Conservation (phyloP, 371 early-diverging fungal genomes). For the Capillidium heterosporum region DNA sequence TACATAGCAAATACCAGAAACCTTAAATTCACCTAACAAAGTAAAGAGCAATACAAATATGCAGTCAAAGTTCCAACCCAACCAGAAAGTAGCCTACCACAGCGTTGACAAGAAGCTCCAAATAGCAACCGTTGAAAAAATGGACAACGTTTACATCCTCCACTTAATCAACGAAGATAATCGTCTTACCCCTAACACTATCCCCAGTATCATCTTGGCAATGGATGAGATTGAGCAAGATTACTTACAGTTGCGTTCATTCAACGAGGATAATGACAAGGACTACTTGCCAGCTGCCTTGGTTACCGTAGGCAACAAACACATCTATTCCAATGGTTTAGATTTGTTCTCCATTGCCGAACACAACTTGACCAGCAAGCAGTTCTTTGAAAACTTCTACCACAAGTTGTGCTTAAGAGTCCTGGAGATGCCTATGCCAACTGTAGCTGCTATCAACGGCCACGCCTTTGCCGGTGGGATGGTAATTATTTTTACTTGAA, state of each 20-base stretch:
- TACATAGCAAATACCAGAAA: too few species aligned
- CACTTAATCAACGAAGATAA: conserved; percentile 41
- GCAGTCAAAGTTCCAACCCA: too few species aligned
- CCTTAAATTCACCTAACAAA: too few species aligned
- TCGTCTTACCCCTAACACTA: conserved; percentile 40
- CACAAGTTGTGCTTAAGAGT: conserved; percentile 25
- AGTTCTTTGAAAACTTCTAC: conserved; percentile 23
- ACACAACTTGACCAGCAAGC: conserved; percentile 12
- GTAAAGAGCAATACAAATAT: too few species aligned
- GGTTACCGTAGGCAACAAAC: conserved; percentile 39
- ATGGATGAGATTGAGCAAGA: conserved; percentile 35
- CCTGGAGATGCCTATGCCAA: conserved; percentile 50
- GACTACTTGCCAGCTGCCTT: conserved; percentile 23
- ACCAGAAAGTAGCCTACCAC: too few species aligned
- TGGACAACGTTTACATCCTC: conserved; percentile 24
- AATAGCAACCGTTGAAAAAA: background rate
- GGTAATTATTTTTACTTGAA: background rate
- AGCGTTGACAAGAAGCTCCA: too few species aligned
- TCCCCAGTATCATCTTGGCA: conserved; percentile 28
- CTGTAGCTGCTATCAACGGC: conserved; percentile 68
- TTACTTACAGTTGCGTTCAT: conserved; percentile 13
- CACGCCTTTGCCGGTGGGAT: conserved; percentile 72
- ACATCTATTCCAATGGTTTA: conserved; percentile 61
- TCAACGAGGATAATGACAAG: conserved; percentile 10
- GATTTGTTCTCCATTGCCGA: conserved; percentile 26